Evolutionary conservation across 306 rosid genomes (phyloP), one percentile per base, ranked within the genome.

Genomic region (Pterocarpus macrocarpus): DNA sequence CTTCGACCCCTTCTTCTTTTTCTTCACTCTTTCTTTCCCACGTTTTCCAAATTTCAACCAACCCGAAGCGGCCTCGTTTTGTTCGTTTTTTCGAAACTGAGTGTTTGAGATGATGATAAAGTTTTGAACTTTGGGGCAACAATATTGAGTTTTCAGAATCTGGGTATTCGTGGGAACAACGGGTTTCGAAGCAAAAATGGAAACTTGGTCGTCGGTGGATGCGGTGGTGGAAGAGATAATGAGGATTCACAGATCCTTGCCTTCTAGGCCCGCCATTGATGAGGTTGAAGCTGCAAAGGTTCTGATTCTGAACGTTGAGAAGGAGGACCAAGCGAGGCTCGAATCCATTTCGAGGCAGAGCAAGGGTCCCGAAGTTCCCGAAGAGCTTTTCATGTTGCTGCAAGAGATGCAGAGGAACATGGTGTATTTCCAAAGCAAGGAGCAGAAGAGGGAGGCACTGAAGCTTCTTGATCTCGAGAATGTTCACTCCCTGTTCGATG

Each of bases 241-340:
- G 98, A 78, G 88, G 86, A 87, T 92, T 68, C 94, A 94, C 72
- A 87, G 90, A 89, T 92, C 94, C 22, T 77, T 94, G 50, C 95
- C 97, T 2, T 2, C 63, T 28, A 80, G 97, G 16, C 98, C 95
- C 0, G 85, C 80, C 57, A 81, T 92, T 52, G 97, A 94, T 33
- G 98, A 94, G 61, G 91, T 94, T 33, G 98, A 94, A 82, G 98
- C 91, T 0, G 97, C 98, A 1, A 82, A 14, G 65, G 67, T 84
- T 47, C 71, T 94, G 74, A 82, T 94, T 8, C 47, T 67, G 70
- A 90, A 92, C 67, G 90, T 90, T 39, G 95, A 94, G 61, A 88
- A 63, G 50, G 98, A 90, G 15, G 92, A 90, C 38, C 91, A 94
- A 50, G 81, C 71, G n/a, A 89, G 86, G 67, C 79, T 92, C 11